Base-by-base conservation (phyloP, 2,329 filamentous ascomycete species). In the Thermoascus crustaceus region DNA sequence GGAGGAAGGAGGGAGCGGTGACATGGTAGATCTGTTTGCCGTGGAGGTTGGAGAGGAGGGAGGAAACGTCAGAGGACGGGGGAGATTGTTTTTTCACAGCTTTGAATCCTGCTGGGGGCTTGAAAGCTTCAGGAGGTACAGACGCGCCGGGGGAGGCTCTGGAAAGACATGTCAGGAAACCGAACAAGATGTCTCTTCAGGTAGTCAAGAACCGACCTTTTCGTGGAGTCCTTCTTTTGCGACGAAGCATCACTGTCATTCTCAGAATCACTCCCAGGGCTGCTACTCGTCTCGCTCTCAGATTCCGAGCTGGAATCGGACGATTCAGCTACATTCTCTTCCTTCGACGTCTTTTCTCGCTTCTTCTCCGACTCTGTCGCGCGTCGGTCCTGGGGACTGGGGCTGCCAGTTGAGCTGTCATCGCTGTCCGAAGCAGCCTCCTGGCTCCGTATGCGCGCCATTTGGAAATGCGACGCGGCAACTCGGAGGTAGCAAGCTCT, bases 11-110 rank as follows among this genome's bases (percentile, higher is more conserved):
- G 2, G 68, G 68, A 1, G 64, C 65, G 11, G 63, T 64, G 37
- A 71, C 66, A 42, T 71, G 65, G 54, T 66, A 66, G 32, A 71
- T 46, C 48, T 69, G 61, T 45, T 70, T 71, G 34, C 60, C 61
- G 32, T 47, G 47, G 32, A 67, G 51, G 32, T 64, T 50, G 23
- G 61, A 58, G 25, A 64, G 53, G 16, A 57, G 36, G 16, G 60
- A 56, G 30, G 54, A 49, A 27, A 54, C 46, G 30, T 41, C 48
- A 3, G 58, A 57, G 30, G 55, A 56, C 18, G 54, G 50, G 4
- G 54, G 44, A 11, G 49, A 35, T 26, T 55, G 51, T 35, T 55
- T 55, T 38, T 58, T 57, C 30, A 54, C 43, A 23, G 55, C 35
- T 35, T 61, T 61, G 50, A 67, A 68, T 18, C 64, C 66, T n/a